phyloP scores from a whole-genome alignment of 257 asterid species.

The Gynochthodes officinalis region DNA sequence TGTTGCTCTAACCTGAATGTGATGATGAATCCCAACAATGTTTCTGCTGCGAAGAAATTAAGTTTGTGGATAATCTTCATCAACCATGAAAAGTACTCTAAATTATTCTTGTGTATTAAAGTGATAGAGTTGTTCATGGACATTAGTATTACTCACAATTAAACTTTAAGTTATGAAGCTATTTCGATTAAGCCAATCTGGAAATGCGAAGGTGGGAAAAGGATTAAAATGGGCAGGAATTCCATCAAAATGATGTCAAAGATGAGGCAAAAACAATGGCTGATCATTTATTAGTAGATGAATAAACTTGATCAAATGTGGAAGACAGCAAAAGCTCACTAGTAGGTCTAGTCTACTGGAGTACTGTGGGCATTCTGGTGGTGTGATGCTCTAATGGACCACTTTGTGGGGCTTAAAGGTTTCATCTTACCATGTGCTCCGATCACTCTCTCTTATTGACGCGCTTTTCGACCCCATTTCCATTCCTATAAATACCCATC shows the following conservation, averaged over 20 bases:
- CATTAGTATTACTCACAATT: no score
- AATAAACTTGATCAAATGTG: constrained; percentile 36
- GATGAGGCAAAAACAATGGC: neutral
- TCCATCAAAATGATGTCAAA: constrained; percentile 10
- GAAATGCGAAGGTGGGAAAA: constrained; percentile 16
- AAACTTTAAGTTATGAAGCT: neutral
- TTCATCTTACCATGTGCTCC: constrained; percentile 20
- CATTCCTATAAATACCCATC: constrained; percentile 40
- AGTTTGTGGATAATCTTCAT: neutral
- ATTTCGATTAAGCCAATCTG: neutral
- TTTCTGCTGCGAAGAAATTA: neutral
- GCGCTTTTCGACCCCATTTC: constrained; percentile 27
- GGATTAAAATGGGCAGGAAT: constrained; percentile 14
- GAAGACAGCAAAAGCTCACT: constrained; percentile 73
- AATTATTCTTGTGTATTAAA: neutral
- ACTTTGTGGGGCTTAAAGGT: constrained; percentile 51
- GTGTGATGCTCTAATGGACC: constrained; percentile 49
- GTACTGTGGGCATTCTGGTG: constrained; percentile 17
- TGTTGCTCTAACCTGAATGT: neutral
- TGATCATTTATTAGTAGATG: constrained; percentile 9
- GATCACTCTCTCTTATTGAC: constrained; percentile 19
- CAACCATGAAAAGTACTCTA: neutral
- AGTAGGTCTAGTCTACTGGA: constrained; percentile 13
- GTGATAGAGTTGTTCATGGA: no score
- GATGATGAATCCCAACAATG: neutral